Evolutionary conservation across 768 basidiomycete species (phyloP), one percentile per base, ranked within the genome.

Genomic region (Suillus subalutaceus): DNA sequence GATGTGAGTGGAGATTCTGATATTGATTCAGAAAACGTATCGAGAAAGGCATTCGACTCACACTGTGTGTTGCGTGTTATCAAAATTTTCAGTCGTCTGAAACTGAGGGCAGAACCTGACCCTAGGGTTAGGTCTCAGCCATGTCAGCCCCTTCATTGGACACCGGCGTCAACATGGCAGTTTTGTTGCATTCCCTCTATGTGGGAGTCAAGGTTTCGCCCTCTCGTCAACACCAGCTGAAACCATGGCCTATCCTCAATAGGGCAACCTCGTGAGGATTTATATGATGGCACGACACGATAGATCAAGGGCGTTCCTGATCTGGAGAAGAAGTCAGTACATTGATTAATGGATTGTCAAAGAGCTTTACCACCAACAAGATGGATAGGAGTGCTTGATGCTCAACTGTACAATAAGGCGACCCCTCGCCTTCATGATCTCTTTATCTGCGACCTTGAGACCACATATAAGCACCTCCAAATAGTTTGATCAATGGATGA

Each of bases 21-120:
- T 26, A 44, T 60, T 60, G 59, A 60, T 12, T 60, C 59, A 13
- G 66, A 81, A 78, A 63, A 81, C 77, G 37, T 76, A 67, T 66
- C 20, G 38, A 60, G 37, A 41, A 77, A 79, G 16, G 78, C 77
- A 50, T 77, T 78, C 4, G 76, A 71, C 69, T 80, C 75, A n/a
- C n/a, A n/a, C n/a, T n/a, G n/a, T n/a, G n/a, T n/a, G n/a, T n/a
- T 52, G 50, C 7, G 50, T 30, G 50, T 52, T 52, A 52, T 52
- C 50, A 52, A 52, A 52, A 52, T 1, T 52, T 30, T 52, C 50
- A 16, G 50, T 15, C 13, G 15, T 30, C 6, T 52, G 26, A 52
- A 52, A 52, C n/a, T 15, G 26, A 52, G 50, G 15, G 26, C 15
- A 52, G 50, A 52, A 52, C 50, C 50, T 52, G 50, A 52, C 50